Conservation (phyloP, 495 filamentous ascomycete species). For the Podospora tetraspora region DNA sequence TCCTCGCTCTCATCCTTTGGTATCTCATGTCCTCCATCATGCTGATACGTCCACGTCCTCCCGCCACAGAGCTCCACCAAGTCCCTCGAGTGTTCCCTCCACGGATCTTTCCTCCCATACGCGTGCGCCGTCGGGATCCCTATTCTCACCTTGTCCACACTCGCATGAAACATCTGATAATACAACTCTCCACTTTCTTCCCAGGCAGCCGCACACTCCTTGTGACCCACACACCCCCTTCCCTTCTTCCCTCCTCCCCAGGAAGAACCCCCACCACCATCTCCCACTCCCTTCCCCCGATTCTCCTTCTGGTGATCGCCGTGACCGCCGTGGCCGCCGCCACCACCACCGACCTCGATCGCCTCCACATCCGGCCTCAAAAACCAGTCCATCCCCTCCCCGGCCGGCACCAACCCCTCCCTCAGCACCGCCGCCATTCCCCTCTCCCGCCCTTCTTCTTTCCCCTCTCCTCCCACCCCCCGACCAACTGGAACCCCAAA, state of each 20-base stretch:
- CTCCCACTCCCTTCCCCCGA: too few relatives aligned
- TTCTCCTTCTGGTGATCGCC: too few relatives aligned
- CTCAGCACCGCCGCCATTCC: too few relatives aligned
- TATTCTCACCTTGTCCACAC: neutral
- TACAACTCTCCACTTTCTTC: neutral
- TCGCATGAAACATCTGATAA: neutral
- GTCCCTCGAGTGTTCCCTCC: neutral
- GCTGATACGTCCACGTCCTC: neutral
- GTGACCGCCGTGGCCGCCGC: too few relatives aligned
- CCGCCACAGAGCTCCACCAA: neutral
- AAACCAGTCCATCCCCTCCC: too few relatives aligned
- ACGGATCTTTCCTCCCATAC: neutral
- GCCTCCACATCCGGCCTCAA: too few relatives aligned
- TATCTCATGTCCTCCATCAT: neutral
- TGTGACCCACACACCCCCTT: neutral
- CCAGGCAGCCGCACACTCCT: neutral
- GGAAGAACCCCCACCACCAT: too few relatives aligned
- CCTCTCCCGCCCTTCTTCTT: too few relatives aligned
- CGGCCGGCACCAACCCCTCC: too few relatives aligned
- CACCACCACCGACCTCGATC: too few relatives aligned
- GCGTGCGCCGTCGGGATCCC: neutral
- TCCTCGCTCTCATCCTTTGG: conserved; percentile 1
- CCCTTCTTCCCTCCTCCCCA: neutral
- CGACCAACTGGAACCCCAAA: too few relatives aligned
- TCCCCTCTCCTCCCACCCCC: too few relatives aligned